Evolutionary conservation across 495 filamentous ascomycete species (phyloP), one percentile per base, ranked within the genome.

Genomic region (Chaetomium fimeti): DNA sequence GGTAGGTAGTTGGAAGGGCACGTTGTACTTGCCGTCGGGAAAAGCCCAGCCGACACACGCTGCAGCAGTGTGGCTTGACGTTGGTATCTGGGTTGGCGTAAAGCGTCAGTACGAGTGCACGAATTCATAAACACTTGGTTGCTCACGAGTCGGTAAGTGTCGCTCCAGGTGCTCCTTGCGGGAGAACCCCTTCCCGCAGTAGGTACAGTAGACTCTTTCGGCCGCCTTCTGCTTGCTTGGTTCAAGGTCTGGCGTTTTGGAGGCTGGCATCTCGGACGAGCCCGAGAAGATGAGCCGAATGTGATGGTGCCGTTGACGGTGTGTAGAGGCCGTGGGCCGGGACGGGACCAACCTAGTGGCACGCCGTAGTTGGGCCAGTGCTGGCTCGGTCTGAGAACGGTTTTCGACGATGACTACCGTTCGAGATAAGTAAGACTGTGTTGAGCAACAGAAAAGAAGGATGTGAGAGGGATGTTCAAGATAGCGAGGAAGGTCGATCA

Each of bases 161-260:
- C 86, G 77, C 66, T 88, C 85, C 25, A 87, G 75, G 72, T 89
- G 86, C 66, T 89, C 86, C 74, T 87, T 87, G 66, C 86, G 77
- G 45, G 84, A 86, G 68, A 89, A 89, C 56, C 75, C 78, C 74
- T 84, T 85, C 28, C 86, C 85, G 61, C 86, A 88, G 64, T 86
- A 86, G 8, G 83, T 79, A 64, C 86, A 88, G 70, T 76, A 88
- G 25, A 86, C 76, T 83, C 25, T 68, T 38, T 47, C 54, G 28
- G 40, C 29, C 18, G n/a, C 6, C 11, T 16, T 61, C 27, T 49
- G 40, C 60, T 18, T 18, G 59, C 53, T 16, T 49, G 42, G 20
- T 42, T 42, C 55, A 25, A 15, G 7, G 3, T 58, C 40, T 28
- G 56, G 18, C 56, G 24, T 47, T 43, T 16, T 55, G 4, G 48